Evolutionary conservation across 306 rosid genomes (phyloP).

Genomic region (Cicer judaicum): DNA sequence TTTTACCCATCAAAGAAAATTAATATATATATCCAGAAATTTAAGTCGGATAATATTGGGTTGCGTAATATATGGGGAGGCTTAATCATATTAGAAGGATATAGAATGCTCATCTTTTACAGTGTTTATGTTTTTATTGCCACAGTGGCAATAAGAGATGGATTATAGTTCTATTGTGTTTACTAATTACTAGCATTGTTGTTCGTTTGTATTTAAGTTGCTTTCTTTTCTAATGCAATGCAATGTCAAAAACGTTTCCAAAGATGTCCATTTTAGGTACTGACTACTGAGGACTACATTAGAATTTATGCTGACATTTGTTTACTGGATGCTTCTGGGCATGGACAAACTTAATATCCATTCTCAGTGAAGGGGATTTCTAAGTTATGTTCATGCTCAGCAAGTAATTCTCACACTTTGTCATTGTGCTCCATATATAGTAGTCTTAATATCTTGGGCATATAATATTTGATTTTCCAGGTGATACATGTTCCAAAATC

Average conservation of each 20-base stretch:
- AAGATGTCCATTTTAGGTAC: conserved; percentile 26
- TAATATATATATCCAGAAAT: neutral
- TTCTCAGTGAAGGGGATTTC: conserved; percentile 30
- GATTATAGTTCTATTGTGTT: conserved; percentile 17
- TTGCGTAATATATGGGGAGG: conserved; percentile 7
- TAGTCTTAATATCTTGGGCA: conserved; percentile 32
- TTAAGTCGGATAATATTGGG: neutral
- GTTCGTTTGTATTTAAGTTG: neutral
- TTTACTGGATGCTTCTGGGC: neutral
- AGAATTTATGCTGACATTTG: conserved; percentile 5
- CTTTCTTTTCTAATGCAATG: neutral
- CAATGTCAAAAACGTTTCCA: conserved; percentile 15
- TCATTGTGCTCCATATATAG: conserved; percentile 37
- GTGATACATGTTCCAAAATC: conserved; percentile 92
- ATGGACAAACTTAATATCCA: conserved; percentile 20
- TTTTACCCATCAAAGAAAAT: conserved; percentile 17
- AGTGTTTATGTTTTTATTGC: neutral
- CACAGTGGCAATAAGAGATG: neutral
- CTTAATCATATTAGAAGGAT: conserved; percentile 23
- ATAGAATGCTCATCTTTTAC: conserved; percentile 15
- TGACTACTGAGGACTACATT: neutral
- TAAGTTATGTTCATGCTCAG: conserved; percentile 7
- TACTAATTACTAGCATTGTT: neutral
- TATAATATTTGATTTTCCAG: conserved; percentile 54
- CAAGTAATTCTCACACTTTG: conserved; percentile 25